Evolutionary conservation across 2,329 filamentous ascomycete genomes (phyloP).

Genomic region (Pyricularia grisea): DNA sequence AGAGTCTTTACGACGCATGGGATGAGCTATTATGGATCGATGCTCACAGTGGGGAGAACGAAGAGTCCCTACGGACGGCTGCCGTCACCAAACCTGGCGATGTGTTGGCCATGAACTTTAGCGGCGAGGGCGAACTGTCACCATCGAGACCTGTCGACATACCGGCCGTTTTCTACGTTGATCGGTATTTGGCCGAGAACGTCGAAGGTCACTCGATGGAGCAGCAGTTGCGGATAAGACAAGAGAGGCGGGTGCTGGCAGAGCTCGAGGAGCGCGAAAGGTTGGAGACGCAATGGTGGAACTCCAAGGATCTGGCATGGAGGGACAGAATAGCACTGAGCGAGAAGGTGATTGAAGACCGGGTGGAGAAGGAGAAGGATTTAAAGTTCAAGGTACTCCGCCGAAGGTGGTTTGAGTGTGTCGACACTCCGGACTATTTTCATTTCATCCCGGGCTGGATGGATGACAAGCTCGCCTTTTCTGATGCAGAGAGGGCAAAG

Average conservation of each 20-base stretch:
- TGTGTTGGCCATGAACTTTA: conserved; percentile 13
- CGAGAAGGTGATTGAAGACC: conserved; percentile 11
- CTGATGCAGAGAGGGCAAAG: conserved; percentile 10
- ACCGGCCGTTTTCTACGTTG: conserved; percentile 14
- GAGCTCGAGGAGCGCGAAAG: conserved; percentile 6
- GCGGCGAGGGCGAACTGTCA: conserved; percentile 5
- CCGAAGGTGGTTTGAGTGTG: conserved; percentile 12
- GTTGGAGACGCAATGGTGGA: conserved; percentile 8
- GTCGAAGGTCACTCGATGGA: conserved; percentile 7
- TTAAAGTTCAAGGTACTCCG: conserved; percentile 11
- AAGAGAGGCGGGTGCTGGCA: conserved; percentile 8
- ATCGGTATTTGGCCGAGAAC: conserved; percentile 15
- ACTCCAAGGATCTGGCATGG: conserved; percentile 3
- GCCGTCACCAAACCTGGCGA: conserved; percentile 6
- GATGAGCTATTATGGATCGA: conserved; percentile 21
- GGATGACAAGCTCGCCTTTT: conserved; percentile 9
- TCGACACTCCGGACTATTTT: conserved; percentile 9
- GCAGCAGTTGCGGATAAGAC: conserved; percentile 10
- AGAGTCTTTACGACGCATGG: conserved; percentile 26
- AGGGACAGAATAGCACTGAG: conserved; percentile 10
- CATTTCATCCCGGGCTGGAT: conserved; percentile 14
- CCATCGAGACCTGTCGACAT: conserved; percentile 11
- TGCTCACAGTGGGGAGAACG: not conserved
- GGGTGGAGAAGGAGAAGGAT: conserved; percentile 13
- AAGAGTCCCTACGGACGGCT: conserved; percentile 6